Evolutionary conservation across 805 yeast species (phyloP).

Genomic region (Pichia occidentalis): DNA sequence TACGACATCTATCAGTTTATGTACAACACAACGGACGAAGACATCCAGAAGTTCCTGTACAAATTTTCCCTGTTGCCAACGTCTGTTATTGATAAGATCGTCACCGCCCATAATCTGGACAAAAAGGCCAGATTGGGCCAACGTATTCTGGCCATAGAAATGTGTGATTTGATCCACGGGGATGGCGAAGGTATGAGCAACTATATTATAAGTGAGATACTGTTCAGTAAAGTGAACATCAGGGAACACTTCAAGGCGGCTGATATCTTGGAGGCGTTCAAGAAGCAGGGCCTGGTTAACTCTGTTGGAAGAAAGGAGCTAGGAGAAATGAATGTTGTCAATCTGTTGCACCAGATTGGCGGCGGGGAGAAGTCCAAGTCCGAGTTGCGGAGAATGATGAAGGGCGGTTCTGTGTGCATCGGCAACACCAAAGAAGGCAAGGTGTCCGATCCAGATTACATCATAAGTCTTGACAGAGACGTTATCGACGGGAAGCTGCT

Average conservation of each 20-base stretch:
- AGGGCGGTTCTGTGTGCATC: slow-evolving; percentile 65
- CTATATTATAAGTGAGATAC: slow-evolving; percentile 54
- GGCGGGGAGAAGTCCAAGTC: slow-evolving; percentile 39
- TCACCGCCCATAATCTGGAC: slow-evolving; percentile 45
- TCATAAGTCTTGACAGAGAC: slow-evolving; percentile 38
- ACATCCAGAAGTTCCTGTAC: slow-evolving; percentile 60
- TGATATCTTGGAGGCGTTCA: slow-evolving; percentile 49
- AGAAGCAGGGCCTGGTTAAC: slow-evolving; percentile 48
- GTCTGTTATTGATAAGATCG: slow-evolving; percentile 45
- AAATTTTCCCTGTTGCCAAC: slow-evolving; percentile 76
- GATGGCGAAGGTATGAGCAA: slow-evolving; percentile 65
- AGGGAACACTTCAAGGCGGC: slow-evolving; percentile 38
- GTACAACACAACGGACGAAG: slow-evolving; percentile 71
- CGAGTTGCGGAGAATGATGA: slow-evolving; percentile 41
- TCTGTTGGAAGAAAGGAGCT: slow-evolving; percentile 30
- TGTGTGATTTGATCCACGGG: slow-evolving; percentile 85
- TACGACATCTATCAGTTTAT: slow-evolving; percentile 83
- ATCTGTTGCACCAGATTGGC: slow-evolving; percentile 43
- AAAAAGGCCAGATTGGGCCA: slow-evolving; percentile 74
- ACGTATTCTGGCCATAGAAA: slow-evolving; percentile 69
- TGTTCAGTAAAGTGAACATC: slow-evolving; percentile 36
- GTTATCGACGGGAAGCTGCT: slow-evolving; percentile 56
- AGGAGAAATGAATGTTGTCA: slow-evolving; percentile 37
- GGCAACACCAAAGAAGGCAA: slow-evolving; percentile 52
- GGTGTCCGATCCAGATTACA: slow-evolving; percentile 41